Conservation (phyloP, 306 rosid genomes). For the Mucuna pruriens region DNA sequence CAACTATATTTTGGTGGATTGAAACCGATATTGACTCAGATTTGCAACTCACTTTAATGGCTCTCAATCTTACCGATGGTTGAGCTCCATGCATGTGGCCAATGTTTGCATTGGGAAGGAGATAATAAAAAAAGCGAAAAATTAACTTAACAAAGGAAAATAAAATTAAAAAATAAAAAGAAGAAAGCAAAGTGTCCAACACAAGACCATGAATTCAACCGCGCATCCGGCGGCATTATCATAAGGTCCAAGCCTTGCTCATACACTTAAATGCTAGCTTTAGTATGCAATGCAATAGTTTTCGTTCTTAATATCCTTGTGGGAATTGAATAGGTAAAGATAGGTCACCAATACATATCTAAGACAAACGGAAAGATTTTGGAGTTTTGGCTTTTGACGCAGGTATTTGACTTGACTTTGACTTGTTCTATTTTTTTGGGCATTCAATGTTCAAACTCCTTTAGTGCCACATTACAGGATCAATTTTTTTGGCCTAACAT, state of each 20-base stretch:
- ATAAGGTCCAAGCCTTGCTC: background rate
- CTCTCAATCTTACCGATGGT: no score
- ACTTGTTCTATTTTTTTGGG: constrained; percentile 28
- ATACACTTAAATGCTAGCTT: background rate
- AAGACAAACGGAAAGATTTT: constrained; percentile 1
- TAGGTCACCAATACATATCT: background rate
- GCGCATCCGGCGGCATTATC: constrained; percentile 33
- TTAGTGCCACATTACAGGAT: constrained; percentile 10
- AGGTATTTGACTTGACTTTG: constrained; percentile 47
- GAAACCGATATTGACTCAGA: no score
- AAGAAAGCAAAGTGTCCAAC: background rate
- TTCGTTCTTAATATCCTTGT: background rate
- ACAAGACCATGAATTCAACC: background rate
- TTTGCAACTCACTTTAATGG: no score
- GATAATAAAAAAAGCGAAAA: background rate
- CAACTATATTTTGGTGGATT: no score
- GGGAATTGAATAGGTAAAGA: background rate
- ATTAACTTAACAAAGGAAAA: background rate
- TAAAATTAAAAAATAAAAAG: background rate
- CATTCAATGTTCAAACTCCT: constrained; percentile 47
- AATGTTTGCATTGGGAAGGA: background rate
- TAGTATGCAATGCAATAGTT: background rate
- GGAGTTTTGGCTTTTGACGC: constrained; percentile 14
- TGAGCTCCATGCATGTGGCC: background rate
- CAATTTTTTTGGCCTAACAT: background rate